Evolutionary conservation across 2,329 filamentous ascomycete species (phyloP), one percentile per base, ranked within the genome.

Genomic region (Pseudogymnoascus sp.): DNA sequence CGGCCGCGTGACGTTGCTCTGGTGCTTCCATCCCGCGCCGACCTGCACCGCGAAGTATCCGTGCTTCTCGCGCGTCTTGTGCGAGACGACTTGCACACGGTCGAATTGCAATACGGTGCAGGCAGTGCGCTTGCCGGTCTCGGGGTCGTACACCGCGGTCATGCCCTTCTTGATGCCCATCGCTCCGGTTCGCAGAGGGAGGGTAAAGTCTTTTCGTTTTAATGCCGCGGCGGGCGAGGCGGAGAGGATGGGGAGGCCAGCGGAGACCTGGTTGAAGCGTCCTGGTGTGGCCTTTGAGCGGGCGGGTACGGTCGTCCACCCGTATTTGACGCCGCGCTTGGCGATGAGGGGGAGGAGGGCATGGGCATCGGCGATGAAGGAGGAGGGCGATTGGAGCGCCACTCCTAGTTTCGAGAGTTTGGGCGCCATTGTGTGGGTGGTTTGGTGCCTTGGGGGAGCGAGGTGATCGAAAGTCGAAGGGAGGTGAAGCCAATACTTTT

Each of bases 1-100:
- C 2, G 94, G 89, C 70, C 89, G 84, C n/a, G 87, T 88, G 43
- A 94, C 84, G 73, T 95, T 96, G 65, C 80, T 81, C 23, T 89
- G 78, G 65, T 88, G 83, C 73, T 88, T 89, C 73, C 83, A 83
- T 3, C 94, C 94, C 58, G 84, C 79, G 19, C 94, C 94, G 49
- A 99, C 78, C 77, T 97, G 92, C 12, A 97, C 92, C 14, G 93
- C 94, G 81, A 85, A 97, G 78, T 99, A 99, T 19, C 94, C 94
- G 74, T 97, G 87, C 72, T 82, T 80, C 66, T 86, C 80, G 35
- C 86, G 79, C 66, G 91, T 94, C 82, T 96, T 97, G 77, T 90
- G 88, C 64, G 88, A 87, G 39, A 97, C 80, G 7, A 97, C 92
- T 77, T 97, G 89, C 65, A 95, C 92, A 70, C 91, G 83, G 75